Evolutionary conservation across 495 filamentous ascomycete species (phyloP), one percentile per base, ranked within the genome.

Genomic region (Arthonia radiata): DNA sequence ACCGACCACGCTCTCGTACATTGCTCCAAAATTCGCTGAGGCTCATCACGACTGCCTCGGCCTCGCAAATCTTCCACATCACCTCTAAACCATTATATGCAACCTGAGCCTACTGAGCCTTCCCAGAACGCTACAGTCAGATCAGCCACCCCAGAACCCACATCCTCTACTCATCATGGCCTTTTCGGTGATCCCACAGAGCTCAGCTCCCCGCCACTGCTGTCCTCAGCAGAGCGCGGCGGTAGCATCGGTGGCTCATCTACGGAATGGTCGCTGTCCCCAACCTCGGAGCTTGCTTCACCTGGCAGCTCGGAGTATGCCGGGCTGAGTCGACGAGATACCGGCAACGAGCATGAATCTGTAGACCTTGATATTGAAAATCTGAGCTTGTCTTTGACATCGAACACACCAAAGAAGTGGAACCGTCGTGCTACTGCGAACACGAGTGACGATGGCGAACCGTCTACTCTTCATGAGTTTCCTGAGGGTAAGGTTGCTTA

Each of bases 401-500:
- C 5, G 25, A 28, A 8, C 27, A 32, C 46, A 30, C 52, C 47
- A 36, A 60, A 53, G 33, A 50, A 50, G 19, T 37, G 50, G 27
- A 44, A 50, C 18, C 56, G 54, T 7, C 48, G 45, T 31, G 57
- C 47, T 21, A 79, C 78, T 46, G 64, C 61, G 41, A 55, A 51
- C 16, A 52, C 52, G 23, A 51, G 55, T 28, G 32, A 58, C 11
- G 56, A 62, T 31, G 45, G 48, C 28, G 38, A 41, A 24, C 40
- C 27, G 13, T 43, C 38, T 25, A 34, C 44, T 12, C 43, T 90
- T 26, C 57, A 61, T 13, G 53, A 64, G 23, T 70, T 89, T 32
- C 80, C 80, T 6, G 89, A 89, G 51, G 80, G 80, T 86, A 54
- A 31, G 62, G n/a, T n/a, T n/a, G n/a, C n/a, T 53, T 6, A 27